Evolutionary conservation across 768 basidiomycete species (phyloP).

Genomic region (Termitomyces sp.): DNA sequence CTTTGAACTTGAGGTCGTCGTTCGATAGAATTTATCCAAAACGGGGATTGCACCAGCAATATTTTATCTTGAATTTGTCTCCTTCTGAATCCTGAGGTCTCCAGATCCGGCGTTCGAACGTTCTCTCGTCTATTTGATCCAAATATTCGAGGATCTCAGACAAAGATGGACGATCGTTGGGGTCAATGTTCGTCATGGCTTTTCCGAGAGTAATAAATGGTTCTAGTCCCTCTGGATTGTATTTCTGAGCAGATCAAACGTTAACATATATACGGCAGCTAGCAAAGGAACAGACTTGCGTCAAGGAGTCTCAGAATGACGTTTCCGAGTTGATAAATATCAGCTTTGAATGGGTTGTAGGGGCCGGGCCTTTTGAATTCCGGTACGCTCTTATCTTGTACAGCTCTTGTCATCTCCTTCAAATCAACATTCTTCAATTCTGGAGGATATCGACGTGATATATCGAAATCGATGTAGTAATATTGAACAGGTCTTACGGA

Average conservation of each 20-base stretch:
- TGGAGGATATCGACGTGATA: not conserved
- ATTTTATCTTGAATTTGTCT: not conserved
- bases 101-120: not conserved
- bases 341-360: conserved; percentile 3
- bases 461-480: conserved; percentile 1
- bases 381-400: not conserved
- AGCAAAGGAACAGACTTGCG: not conserved
- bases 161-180: not conserved
- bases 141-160: not conserved
- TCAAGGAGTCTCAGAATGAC: not conserved
- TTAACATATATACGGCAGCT: not conserved
- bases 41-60: not conserved
- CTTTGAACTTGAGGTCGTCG: not conserved
- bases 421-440: not conserved
- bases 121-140: not conserved
- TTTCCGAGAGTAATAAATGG: not conserved
- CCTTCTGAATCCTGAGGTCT: not conserved
- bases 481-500: conserved; percentile 10
- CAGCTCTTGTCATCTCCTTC: not conserved
- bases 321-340: not conserved
- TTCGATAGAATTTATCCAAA: not conserved
- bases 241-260: not conserved
- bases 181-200: not conserved
- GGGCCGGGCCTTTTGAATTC: not conserved
- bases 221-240: not conserved